Conservation (phyloP, 164 flowering plant genomes). For the Santalum album region DNA sequence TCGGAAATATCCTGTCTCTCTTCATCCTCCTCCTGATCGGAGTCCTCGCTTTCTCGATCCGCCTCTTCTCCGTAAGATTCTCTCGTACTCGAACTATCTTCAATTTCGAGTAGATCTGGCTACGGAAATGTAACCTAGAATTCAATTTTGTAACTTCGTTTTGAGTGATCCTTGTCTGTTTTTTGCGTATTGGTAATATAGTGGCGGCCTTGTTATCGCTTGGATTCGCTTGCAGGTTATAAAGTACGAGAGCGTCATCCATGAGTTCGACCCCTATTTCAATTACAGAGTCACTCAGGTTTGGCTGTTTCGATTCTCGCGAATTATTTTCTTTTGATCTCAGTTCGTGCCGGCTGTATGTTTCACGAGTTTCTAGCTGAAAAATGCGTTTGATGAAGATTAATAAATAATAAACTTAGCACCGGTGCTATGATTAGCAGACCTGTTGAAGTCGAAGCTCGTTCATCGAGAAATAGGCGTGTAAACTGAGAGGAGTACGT, state of each 20-base stretch:
- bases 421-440: too few relatives aligned
- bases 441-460: too few relatives aligned
- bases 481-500: too few relatives aligned
- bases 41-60: constrained; percentile 98
- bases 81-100: background rate
- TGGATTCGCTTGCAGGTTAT: constrained; percentile 59
- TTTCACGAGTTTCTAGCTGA: too few relatives aligned
- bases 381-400: too few relatives aligned
- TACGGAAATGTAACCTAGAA: background rate
- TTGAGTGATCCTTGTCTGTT: too few relatives aligned
- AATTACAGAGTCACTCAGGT: constrained; percentile 99
- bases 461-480: too few relatives aligned
- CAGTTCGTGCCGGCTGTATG: too few relatives aligned
- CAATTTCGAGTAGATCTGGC: background rate
- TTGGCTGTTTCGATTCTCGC: constrained; percentile 8
- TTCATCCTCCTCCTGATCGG: constrained; percentile 86
- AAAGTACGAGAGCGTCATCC: constrained; percentile 98
- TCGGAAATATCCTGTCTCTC: constrained; percentile 65
- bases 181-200: too few relatives aligned
- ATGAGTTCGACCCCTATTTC: constrained; percentile 98
- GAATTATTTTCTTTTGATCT: too few relatives aligned
- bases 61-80: constrained; percentile 76
- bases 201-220: background rate
- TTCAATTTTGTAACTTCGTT: background rate
- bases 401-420: too few relatives aligned